Evolutionary conservation across 2,329 filamentous ascomycete species (phyloP), one percentile per base, ranked within the genome.

Genomic region (Herpotrichia juniperi): DNA sequence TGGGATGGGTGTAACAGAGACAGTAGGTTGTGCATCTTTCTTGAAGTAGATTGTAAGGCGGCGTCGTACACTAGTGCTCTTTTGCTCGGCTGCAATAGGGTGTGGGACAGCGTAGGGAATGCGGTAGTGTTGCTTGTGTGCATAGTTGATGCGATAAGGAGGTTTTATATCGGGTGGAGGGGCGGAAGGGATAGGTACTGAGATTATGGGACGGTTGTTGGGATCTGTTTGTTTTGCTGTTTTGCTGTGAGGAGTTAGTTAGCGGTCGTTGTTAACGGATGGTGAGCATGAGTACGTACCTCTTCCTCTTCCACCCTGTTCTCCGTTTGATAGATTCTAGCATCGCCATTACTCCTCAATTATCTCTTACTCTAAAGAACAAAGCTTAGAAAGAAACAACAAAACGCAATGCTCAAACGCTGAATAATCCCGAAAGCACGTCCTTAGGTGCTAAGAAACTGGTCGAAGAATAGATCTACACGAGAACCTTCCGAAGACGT

Each of bases 251-350:
- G 16, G 10, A 37, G 34, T 37, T 14, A 37, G 34, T 17, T 37
- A 17, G n/a, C 16, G n/a, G 8, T 19, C 3, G 34, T n/a, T 37
- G 4, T 37, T 3, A n/a, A n/a, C 6, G 12, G 7, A 12, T 7
- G 16, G 30, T n/a, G 7, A 4, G 7, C 6, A 32, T 32, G 8
- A 17, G n/a, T 14, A 37, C 34, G n/a, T 37, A 37, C 34, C 34
- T 37, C 34, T 37, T 37, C 34, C 34, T 37, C 34, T 37, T 37
- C 34, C 34, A 37, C 34, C 34, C 34, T 17, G 34, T 17, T 37
- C 17, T 34, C 31, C 14, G 31, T n/a, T 34, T 37, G 21, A 37
- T 19, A 17, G 34, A 37, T 6, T 37, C 16, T 11, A 37, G 12
- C 34, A 37, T 37, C 8, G 34, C 17, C 34, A 37, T 37, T 37